Evolutionary conservation across 805 yeast species (phyloP), one percentile per base, ranked within the genome.

Genomic region (Wickerhamomyces bovis): DNA sequence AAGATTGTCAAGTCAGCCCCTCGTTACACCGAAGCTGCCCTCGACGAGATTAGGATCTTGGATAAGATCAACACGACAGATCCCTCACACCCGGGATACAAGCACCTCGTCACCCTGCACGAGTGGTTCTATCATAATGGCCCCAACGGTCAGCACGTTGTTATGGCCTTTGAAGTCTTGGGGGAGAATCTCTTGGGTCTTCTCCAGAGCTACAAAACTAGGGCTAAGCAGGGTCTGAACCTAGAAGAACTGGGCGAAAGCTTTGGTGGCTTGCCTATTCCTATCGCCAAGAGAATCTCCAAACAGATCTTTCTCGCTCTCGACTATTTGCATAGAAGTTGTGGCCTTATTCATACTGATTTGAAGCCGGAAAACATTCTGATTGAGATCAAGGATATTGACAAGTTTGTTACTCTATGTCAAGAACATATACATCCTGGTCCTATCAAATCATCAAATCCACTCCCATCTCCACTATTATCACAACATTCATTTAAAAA

Each of bases 261-360:
- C 15, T 71, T 68, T 51, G 79, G 80, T 26, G 83, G 81, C 0
- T 66, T 80, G 20, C 85, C 85, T 1, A 52, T 80, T 11, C 63
- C 70, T 13, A 58, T 76, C 40, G 83, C 77, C 8, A 76, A 77
- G 59, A 80, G 73, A 54, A 78, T 81, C 31, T 67, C 80, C 10
- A 76, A 71, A 50, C 86, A 81, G 59, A 56, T 80, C 36, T 65
- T 80, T 33, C 51, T 73, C 38, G 80, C 82, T 1, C 58, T 81
- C 48, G 83, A 80, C 60, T 79, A 75, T 55, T 64, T 81, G 52
- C 87, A 81, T 60, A 53, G 76, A 38, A 72, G 67, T 55, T 81
- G 87, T 61, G 85, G 85, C 3, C 68, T 82, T 11, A 81, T 83
- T 38, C 92, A 85, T 63, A 78, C 90, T 12, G 90, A 84, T 60